Conservation (phyloP, 2,329 filamentous ascomycete genomes). For the Fragosphaeria purpurea region DNA sequence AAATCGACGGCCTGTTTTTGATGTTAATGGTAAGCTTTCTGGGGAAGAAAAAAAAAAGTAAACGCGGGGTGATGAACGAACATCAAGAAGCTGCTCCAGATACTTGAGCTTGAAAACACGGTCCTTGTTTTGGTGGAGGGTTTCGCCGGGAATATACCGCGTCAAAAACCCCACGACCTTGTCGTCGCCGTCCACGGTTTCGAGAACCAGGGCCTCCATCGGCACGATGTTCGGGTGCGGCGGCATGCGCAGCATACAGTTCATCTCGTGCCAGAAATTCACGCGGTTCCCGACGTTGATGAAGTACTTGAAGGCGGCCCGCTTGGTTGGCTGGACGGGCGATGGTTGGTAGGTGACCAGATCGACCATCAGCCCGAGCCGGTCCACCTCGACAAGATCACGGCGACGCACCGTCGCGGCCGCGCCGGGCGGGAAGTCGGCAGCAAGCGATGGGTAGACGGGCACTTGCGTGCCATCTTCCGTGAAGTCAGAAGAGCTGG, state of each 20-base stretch:
- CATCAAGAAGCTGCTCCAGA: slow-evolving; percentile 24
- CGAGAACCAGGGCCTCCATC: slow-evolving; percentile 12
- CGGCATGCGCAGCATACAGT: background rate
- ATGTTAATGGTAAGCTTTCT: too few relatives aligned
- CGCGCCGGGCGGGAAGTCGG: background rate
- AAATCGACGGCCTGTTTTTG: slow-evolving; percentile 19
- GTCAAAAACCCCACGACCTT: slow-evolving; percentile 16
- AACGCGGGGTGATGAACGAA: slow-evolving; percentile 4
- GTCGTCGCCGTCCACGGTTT: background rate
- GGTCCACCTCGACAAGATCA: background rate
- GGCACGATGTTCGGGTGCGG: background rate
- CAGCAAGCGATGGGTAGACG: background rate
- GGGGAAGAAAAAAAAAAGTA: too few relatives aligned
- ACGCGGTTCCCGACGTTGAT: background rate
- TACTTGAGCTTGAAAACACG: slow-evolving; percentile 25
- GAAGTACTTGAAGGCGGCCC: slow-evolving; percentile 1
- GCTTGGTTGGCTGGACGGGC: background rate
- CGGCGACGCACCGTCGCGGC: background rate
- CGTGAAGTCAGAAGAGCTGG: background rate
- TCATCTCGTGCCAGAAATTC: background rate
- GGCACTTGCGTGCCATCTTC: background rate
- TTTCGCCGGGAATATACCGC: slow-evolving; percentile 24
- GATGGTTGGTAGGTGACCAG: background rate
- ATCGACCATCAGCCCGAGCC: background rate
- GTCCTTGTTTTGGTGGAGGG: slow-evolving; percentile 19